Base-by-base conservation (phyloP, 805 yeast species). In the Wickerhamiella spandovensis region DNA sequence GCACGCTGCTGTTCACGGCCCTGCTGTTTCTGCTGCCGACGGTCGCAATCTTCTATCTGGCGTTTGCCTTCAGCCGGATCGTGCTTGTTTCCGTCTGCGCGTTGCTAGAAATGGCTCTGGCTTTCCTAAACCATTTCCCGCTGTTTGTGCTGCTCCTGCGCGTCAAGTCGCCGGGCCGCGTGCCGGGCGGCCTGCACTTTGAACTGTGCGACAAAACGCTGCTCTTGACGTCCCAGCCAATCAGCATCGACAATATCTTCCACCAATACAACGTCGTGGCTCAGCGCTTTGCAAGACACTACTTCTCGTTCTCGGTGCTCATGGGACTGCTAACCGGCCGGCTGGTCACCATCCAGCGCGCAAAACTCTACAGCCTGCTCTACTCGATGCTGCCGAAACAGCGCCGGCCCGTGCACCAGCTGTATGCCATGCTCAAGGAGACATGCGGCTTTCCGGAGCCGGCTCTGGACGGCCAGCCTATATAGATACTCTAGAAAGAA, bases 1-100 rank as follows among this genome's bases (percentile, higher is more conserved):
- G 98, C 0, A 92, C 96, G 2, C 72, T 92, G 51, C 65, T 90
- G 17, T 92, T 92, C 66, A 86, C 90, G 46, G 78, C 89, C 15
- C 68, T 85, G 48, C 67, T 83, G 0, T 84, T 88, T 57, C 68
- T 94, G 32, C 64, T 88, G 47, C 98, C 98, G 0, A 92, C 99
- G 0, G 82, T 87, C 1, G 63, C 81, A 56, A 92, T 92, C 13
- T 92, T 89, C 62, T 92, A 92, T 61, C 57, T 79, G 17, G 76
- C 81, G 21, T 90, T 88, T 64, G 82, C 85, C 5, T 53, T 73
- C 0, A 69, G 81, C 4, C 70, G 88, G 49, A 59, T 87, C 35
- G 54, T 72, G 0, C 71, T 78, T 3, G 66, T 85, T 42, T 50
- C 70, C 2, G 48, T 72, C 1, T 67, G 76, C 37, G 79, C 81